Evolutionary conservation across 2,329 filamentous ascomycete species (phyloP), one percentile per base, ranked within the genome.

Genomic region (Phialocephala sp.): DNA sequence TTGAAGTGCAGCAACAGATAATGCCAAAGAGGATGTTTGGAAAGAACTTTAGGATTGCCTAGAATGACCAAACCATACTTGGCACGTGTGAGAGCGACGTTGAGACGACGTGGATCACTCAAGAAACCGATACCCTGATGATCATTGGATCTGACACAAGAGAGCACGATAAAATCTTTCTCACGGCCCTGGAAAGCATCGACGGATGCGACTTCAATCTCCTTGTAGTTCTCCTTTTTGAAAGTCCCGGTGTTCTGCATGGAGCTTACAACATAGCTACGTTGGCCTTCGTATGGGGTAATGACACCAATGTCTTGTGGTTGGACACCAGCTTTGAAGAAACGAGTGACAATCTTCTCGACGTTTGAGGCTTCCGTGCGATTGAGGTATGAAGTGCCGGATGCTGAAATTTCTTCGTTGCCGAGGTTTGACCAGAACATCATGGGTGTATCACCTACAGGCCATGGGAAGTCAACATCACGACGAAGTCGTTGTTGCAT

Each of bases 401-500:
- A 97, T 0, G 95, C 95, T 8, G 94, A 97, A 59, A 99, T 99
- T 79, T 99, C 95, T 79, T 99, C 95, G 66, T 96, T 97, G 66
- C 95, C 95, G 63, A 97, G 83, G 77, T 99, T 99, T 32, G 93
- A 97, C 95, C 95, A 99, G 82, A 99, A 99, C 95, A 98, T 98
- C 95, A 99, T 99, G 2, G 95, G 95, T 72, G 89, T 93, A 77
- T 98, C 94, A 22, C 84, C 87, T 36, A 97, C 92, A 2, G 95
- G 95, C 95, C 95, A 99, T 14, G 95, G 95, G 78, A 99, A 99
- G 78, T 99, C 95, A 35, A 99, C 93, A 73, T 99, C 94, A 71
- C 91, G 91, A 68, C 94, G 90, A 69, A 98, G 85, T 67, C 95
- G 90, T 75, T 97, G 91, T 72, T 92, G 89, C 77, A 91, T 91